Conservation (phyloP, 2,329 filamentous ascomycete species). For the Pseudogymnoascus verrucosus region DNA sequence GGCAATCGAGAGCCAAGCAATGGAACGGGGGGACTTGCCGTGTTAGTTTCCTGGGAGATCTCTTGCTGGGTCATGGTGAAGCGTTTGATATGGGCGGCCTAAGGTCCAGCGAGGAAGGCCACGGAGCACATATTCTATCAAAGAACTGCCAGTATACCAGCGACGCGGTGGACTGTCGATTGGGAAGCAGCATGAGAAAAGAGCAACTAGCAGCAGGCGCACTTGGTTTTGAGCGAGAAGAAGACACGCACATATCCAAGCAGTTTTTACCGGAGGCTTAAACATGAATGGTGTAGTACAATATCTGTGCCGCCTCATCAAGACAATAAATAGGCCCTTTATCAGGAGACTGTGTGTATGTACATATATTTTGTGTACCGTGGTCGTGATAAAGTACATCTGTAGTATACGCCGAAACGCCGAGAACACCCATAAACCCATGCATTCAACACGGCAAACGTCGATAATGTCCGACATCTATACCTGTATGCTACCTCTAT, state of each 20-base stretch:
- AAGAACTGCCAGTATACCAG: background rate
- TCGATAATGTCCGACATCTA: no score
- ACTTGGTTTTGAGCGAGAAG: background rate
- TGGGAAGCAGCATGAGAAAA: background rate
- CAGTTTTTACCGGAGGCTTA: background rate
- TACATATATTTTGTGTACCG: background rate
- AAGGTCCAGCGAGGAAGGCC: background rate
- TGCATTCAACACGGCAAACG: background rate
- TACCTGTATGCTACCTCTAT: no score
- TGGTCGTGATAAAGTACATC: background rate
- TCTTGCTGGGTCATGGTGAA: background rate
- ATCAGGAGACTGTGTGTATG: background rate
- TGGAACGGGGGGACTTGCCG: background rate
- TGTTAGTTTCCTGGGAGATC: background rate
- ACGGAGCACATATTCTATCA: background rate
- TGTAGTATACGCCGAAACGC: background rate
- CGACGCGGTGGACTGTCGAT: background rate
- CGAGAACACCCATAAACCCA: background rate
- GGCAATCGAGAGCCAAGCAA: background rate
- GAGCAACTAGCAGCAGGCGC: background rate
- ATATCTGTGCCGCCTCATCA: background rate
- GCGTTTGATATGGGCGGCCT: background rate
- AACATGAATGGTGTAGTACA: background rate
- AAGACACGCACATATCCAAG: background rate
- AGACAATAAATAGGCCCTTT: background rate